Percentiles rank a stretch among this genome's conserved stretches.
These are phyloP conservation scores for Calonectria ilicicola DNA, from an alignment of 2,329 filamentous ascomycete species.

Conservation along the genomic window DNA sequence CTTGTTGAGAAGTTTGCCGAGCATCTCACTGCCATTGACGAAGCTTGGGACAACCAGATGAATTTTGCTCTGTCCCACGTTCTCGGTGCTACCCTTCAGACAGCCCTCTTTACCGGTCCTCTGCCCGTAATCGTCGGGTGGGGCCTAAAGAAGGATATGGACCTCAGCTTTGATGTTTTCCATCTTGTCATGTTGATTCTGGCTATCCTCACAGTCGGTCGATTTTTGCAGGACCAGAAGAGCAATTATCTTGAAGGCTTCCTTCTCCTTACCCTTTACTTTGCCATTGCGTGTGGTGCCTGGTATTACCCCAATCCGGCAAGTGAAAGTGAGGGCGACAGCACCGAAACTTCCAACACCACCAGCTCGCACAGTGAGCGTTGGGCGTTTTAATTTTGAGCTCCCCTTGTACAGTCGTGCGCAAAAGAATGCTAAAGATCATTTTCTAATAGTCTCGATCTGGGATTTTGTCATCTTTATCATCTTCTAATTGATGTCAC, in stretches of 20 bases:
- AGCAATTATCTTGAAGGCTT: constrained; percentile 91
- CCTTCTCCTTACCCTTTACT: constrained; percentile 78
- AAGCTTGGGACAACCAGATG: constrained; percentile 86
- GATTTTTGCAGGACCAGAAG: constrained; percentile 89
- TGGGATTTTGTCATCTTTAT: not conserved
- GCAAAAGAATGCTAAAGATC: not conserved
- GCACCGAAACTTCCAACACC: not conserved
- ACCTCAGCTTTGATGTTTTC: constrained; percentile 88
- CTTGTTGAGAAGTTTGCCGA: constrained; percentile 90
- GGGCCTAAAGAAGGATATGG: constrained; percentile 78
- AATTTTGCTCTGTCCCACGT: constrained; percentile 90
- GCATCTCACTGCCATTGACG: constrained; percentile 85
- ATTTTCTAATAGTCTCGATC: not conserved
- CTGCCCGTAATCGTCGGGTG: constrained; percentile 87
- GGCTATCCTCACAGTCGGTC: constrained; percentile 86
- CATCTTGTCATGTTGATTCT: constrained; percentile 86
- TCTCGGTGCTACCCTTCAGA: constrained; percentile 89
- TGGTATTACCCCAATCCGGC: constrained; percentile 64
- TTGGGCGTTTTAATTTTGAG: not conserved
- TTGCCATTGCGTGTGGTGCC: constrained; percentile 70
- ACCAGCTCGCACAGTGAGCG: not conserved
- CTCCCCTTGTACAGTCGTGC: not conserved
- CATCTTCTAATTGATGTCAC: not conserved
- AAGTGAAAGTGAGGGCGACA: constrained; percentile 4
- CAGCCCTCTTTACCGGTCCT: constrained; percentile 87